Percentiles rank a stretch among this genome's conserved stretches.
phyloP scores from a whole-genome alignment of 176 grass and related monocot species.

The Elymus sibiricus region DNA sequence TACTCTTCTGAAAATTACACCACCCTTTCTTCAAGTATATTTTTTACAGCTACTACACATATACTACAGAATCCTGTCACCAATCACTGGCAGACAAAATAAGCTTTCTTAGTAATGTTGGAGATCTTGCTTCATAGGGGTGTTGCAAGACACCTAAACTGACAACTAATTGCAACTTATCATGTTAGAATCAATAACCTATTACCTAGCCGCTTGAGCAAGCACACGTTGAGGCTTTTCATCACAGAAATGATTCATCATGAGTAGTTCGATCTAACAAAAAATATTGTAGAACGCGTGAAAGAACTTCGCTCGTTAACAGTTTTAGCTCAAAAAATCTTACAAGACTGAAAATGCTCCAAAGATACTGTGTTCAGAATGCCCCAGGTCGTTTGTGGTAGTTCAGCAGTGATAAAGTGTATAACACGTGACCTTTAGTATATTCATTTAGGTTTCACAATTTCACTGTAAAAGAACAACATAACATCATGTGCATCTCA shows the following conservation, averaged over 20 bases:
- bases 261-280: not conserved
- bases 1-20: not conserved
- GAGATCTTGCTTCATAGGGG: not conserved
- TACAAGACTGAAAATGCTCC: not conserved
- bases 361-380: not conserved
- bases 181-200: not conserved
- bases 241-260: not conserved
- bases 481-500: not conserved
- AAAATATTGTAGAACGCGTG: not conserved
- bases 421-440: not conserved
- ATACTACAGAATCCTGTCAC: not conserved
- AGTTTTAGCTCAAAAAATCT: too few relatives aligned
- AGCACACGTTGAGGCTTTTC: not conserved
- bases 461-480: not conserved
- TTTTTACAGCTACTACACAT: not conserved
- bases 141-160: slow-evolving; percentile 1
- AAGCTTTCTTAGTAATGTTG: not conserved
- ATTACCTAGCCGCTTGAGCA: not conserved
- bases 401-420: not conserved
- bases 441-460: not conserved
- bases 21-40: not conserved
- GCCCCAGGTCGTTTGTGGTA: not conserved
- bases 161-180: not conserved
- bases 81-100: not conserved
- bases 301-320: too few relatives aligned